phyloP scores from a whole-genome alignment of 768 basidiomycete species.

The Omphalotus guepiniiformis region DNA sequence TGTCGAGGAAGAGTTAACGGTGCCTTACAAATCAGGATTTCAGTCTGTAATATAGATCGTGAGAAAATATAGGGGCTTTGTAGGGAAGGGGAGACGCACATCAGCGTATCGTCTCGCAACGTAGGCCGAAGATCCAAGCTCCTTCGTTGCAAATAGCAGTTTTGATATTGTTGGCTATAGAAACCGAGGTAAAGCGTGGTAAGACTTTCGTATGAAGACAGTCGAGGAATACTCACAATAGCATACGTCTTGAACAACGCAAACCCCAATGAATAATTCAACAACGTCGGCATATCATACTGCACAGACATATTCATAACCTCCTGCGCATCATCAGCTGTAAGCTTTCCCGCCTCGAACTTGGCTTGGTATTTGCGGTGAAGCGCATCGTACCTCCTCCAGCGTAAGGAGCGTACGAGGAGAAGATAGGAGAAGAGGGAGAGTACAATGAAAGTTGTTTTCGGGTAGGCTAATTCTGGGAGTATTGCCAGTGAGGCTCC shows the following conservation, averaged over 20 bases:
- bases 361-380: constrained; percentile 36
- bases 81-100: constrained; percentile 27
- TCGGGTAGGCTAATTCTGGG: too few species aligned
- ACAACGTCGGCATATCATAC: constrained; percentile 44
- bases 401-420: constrained; percentile 35
- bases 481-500: too few species aligned
- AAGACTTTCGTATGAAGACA: background rate
- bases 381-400: constrained; percentile 37
- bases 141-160: constrained; percentile 35
- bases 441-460: too few species aligned
- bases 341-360: constrained; percentile 27
- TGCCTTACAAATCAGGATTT: constrained; percentile 36
- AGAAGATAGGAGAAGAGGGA: constrained; percentile 13
- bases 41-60: constrained; percentile 27
- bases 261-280: constrained; percentile 38
- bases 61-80: background rate
- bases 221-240: constrained; percentile 28
- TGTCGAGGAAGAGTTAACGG: background rate
- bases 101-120: constrained; percentile 44
- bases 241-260: constrained; percentile 53
- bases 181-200: background rate
- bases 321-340: constrained; percentile 42
- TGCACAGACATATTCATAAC: constrained; percentile 28
- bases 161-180: constrained; percentile 47
- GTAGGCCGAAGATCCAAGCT: constrained; percentile 30